phyloP scores from a whole-genome alignment of 805 yeast genomes.

The Saccharomycopsis vini region DNA sequence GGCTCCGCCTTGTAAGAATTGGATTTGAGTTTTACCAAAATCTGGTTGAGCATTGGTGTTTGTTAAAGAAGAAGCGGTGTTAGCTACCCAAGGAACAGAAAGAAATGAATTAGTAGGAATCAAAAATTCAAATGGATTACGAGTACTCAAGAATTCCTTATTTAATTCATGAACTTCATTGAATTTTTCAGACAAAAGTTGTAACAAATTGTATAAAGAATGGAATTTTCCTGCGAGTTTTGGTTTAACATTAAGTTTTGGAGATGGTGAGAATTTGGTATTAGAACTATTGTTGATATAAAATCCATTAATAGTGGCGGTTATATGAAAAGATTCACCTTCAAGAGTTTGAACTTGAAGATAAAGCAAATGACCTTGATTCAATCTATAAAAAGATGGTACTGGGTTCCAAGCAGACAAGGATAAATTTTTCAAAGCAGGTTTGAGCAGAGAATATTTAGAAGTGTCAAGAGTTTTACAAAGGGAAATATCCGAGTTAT shows the following conservation, averaged over 20 bases:
- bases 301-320: slow-evolving; percentile 74
- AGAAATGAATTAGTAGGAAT: slow-evolving; percentile 54
- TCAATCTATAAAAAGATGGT: slow-evolving; percentile 45
- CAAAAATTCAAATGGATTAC: slow-evolving; percentile 47
- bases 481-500: too few species aligned
- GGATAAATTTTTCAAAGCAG: slow-evolving; percentile 47
- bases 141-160: slow-evolving; percentile 33
- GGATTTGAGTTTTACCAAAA: slow-evolving; percentile 24
- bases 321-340: slow-evolving; percentile 68
- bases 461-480: too few species aligned
- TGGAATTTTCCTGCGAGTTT: slow-evolving; percentile 27
- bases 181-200: slow-evolving; percentile 58
- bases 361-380: slow-evolving; percentile 74
- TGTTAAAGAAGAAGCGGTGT: slow-evolving; percentile 1
- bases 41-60: slow-evolving; percentile 20
- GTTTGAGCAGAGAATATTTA: too few species aligned
- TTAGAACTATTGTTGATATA: slow-evolving; percentile 63
- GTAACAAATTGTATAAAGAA: slow-evolving; percentile 53
- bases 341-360: slow-evolving; percentile 71
- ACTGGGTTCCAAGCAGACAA: slow-evolving; percentile 86
- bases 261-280: slow-evolving; percentile 60
- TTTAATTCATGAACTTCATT: slow-evolving; percentile 42
- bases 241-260: slow-evolving; percentile 25
- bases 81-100: slow-evolving; percentile 70
- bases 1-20: slow-evolving; percentile 40